phyloP scores from a whole-genome alignment of 495 filamentous ascomycete species.

The Annulohypoxylon stygium region DNA sequence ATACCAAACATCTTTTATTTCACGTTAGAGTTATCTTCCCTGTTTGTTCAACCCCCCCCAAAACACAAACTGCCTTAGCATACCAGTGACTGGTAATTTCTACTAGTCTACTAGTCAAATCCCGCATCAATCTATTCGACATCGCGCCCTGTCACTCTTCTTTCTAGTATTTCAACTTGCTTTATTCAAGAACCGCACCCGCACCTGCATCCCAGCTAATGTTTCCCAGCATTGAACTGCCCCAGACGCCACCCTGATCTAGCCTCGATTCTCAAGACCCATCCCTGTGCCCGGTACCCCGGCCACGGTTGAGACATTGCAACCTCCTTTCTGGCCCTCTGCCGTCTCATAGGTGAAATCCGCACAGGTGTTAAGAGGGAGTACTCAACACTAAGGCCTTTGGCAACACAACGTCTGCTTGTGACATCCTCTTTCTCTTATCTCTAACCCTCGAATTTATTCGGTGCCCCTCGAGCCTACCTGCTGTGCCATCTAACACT shows the following conservation, averaged over 20 bases:
- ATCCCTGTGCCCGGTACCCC: slow-evolving; percentile 34
- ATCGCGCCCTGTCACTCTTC: slow-evolving; percentile 8
- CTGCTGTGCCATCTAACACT: slow-evolving; percentile 43
- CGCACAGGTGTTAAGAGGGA: slow-evolving; percentile 33
- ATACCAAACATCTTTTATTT: slow-evolving; percentile 23
- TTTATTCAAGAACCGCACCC: slow-evolving; percentile 20
- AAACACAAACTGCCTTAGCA: slow-evolving; percentile 3
- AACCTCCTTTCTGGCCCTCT: slow-evolving; percentile 26
- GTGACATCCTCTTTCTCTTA: slow-evolving; percentile 31
- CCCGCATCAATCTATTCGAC: slow-evolving; percentile 3
- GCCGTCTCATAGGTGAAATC: slow-evolving; percentile 19
- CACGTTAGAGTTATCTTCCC: not conserved
- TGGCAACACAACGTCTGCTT: slow-evolving; percentile 32
- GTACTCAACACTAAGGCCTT: slow-evolving; percentile 23
- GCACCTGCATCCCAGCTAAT: slow-evolving; percentile 32
- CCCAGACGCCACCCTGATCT: slow-evolving; percentile 43
- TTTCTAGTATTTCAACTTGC: slow-evolving; percentile 15
- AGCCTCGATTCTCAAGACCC: slow-evolving; percentile 24
- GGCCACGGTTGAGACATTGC: slow-evolving; percentile 43
- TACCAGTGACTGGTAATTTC: slow-evolving; percentile 5
- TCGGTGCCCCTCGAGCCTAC: slow-evolving; percentile 24
- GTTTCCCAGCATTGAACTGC: slow-evolving; percentile 34
- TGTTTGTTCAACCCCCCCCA: slow-evolving; percentile 5
- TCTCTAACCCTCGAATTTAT: slow-evolving; percentile 33
- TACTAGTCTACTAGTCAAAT: slow-evolving; percentile 13